Evolutionary conservation across 257 asterid genomes (phyloP).

Genomic region (Knoxia roxburghii): DNA sequence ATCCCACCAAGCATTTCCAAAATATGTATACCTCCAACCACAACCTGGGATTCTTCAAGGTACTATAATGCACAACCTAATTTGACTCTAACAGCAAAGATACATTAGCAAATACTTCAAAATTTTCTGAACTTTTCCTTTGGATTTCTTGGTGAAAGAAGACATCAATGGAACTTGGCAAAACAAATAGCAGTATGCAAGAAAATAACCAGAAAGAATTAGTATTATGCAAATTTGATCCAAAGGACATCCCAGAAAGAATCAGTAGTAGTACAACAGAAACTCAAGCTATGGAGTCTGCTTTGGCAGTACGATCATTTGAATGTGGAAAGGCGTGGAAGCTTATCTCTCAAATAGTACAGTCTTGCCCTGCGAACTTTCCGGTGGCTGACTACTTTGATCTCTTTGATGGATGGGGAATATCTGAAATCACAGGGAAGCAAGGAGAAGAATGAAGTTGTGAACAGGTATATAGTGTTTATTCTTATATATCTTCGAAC

Average conservation of each 20-base stretch:
- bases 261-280: background rate
- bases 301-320: constrained; percentile 39
- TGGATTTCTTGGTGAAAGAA: background rate
- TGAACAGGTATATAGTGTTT: background rate
- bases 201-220: background rate
- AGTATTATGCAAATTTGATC: background rate
- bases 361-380: constrained; percentile 84
- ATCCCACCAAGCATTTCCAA: too few species aligned
- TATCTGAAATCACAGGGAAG: constrained; percentile 45
- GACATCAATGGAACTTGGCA: too few species aligned
- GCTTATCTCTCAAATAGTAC: constrained; percentile 86
- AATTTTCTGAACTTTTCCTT: too few species aligned
- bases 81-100: background rate
- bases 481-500: too few species aligned
- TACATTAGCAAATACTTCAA: background rate
- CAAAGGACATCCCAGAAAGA: constrained; percentile 3
- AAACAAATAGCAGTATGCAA: too few species aligned
- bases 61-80: too few species aligned
- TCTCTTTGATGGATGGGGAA: constrained; percentile 79
- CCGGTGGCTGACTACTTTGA: constrained; percentile 70
- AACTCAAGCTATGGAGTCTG: constrained; percentile 4
- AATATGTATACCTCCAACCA: too few species aligned
- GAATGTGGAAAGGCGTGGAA: constrained; percentile 93
- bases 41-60: too few species aligned
- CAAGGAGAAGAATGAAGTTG: background rate